Base-by-base conservation (phyloP, 495 filamentous ascomycete genomes). In the Copromyces sp. region DNA sequence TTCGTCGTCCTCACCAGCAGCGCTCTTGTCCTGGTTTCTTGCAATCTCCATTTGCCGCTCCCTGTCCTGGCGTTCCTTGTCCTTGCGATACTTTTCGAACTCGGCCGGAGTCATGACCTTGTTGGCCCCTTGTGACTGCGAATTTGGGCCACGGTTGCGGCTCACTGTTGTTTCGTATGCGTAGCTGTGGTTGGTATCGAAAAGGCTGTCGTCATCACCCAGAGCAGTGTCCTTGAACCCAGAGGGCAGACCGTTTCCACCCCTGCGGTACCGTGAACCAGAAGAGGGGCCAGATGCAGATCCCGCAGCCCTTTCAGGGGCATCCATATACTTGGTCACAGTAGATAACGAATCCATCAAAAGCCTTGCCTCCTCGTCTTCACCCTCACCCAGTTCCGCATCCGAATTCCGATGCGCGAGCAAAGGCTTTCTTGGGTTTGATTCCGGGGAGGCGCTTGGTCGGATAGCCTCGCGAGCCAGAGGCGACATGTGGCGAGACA, bases 81-180 rank as follows among this genome's bases (percentile, higher is more conserved):
- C 91, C 76, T 90, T 88, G 70, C 90, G 87, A 78, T 95, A 95
- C 75, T 86, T 88, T 80, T 97, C 93, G 74, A 95, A 96, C 79
- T 97, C 92, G 35, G 90, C 92, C 17, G 91, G 91, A 2, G 93
- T 96, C 93, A 97, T 96, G 47, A 95, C 88, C 78, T 94, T 95
- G 78, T 89, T 91, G 24, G 73, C 78, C 40, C 81, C 83, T 35
- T 69, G 73, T 5, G 82, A 80, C 29, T 78, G 84, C 7, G 83
- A 83, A 45, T 83, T 70, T 11, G 74, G 80, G 42, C 82, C 80
- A 47, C 79, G 74, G 45, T 78, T 81, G 61, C 80, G 80, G 47
- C 78, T 83, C 12, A 86, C 87, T 73, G 90, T 79, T 71, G 90
- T 79, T 71, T 84, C 86, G n/a, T 87, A 85, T 47, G 87, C 83